Evolutionary conservation across 1,284 basidiomycete genomes (phyloP), one percentile per base, ranked within the genome.

Genomic region (Ustanciosporium gigantosporum): DNA sequence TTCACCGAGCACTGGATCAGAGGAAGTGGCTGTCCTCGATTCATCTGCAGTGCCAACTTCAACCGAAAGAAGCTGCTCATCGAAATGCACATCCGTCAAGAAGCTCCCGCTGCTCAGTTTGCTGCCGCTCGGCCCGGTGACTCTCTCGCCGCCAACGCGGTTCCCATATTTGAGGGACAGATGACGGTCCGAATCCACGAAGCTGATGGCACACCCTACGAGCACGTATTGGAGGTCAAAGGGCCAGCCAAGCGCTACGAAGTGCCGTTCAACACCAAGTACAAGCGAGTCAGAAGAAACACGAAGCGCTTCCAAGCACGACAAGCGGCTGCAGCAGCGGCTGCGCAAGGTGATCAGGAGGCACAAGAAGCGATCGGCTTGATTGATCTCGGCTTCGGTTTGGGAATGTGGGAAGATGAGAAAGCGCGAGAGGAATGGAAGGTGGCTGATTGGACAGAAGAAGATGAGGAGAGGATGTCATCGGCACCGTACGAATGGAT

Each of bases 1-100:
- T 99, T 98, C 76, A 88, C 90, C 21, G 91, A 97, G 74, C 94
- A 98, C 78, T 98, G 95, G 95, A 91, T 99, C 61, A 95, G 93
- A 74, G 92, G 92, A 13, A 94, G 90, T 74, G 95, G 95, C 4
- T 96, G 92, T 76, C 95, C 95, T 0, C 84, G 87, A 9, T 93
- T 98, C 77, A 85, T 85, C 1, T 89, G 97, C 77, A 85, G 86
- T 31, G 91, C 94, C 2, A 87, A 87, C 34, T 98, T 98, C 81
- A 96, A 97, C 78, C 84, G 92, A 65, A 98, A 98, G 82, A 94
- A 93, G 81, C 93, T 98, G 86, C 87, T 91, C 1, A 92, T 98
- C 41, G 95, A 98, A 79, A 89, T 98, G 66, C 88, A 87, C 11
- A 91, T 97, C 84, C 84, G 87, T 49, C 94, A 98, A 79, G 86